Conservation (phyloP, 108 stramenopile genomes). For the Cyclotella kingstonii region DNA sequence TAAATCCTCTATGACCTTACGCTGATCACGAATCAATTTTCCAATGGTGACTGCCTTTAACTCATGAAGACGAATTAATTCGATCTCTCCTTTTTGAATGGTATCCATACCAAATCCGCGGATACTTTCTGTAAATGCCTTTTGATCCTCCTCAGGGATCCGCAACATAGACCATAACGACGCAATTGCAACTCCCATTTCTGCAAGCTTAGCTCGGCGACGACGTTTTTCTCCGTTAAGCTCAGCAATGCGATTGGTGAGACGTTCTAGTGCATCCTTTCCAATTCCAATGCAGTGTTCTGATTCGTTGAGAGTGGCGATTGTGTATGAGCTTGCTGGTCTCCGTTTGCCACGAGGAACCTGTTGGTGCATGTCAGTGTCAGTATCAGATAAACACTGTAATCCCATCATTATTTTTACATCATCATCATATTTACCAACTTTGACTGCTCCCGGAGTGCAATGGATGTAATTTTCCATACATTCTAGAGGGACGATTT, state of each 20-base stretch:
- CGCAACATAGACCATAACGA: slow-evolving; percentile 89
- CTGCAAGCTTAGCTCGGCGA: slow-evolving; percentile 66
- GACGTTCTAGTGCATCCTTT: slow-evolving; percentile 65
- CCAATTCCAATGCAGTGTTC: slow-evolving; percentile 80
- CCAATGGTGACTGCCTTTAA: slow-evolving; percentile 86
- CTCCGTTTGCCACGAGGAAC: slow-evolving; percentile 1
- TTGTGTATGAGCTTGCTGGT: slow-evolving; percentile 45
- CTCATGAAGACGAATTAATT: slow-evolving; percentile 67
- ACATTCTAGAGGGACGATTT: slow-evolving; percentile 49
- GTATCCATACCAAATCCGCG: slow-evolving; percentile 89
- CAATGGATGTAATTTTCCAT: not conserved
- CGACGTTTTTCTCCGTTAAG: slow-evolving; percentile 74
- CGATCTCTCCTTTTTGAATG: slow-evolving; percentile 78
- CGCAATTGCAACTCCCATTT: slow-evolving; percentile 85
- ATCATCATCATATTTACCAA: slow-evolving; percentile 42
- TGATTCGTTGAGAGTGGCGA: slow-evolving; percentile 67
- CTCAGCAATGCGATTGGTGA: slow-evolving; percentile 69
- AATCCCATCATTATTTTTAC: slow-evolving; percentile 42
- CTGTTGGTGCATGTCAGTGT: not conserved
- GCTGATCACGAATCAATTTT: slow-evolving; percentile 77
- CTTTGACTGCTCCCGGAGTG: slow-evolving; percentile 4
- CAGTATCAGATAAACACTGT: slow-evolving; percentile 7
- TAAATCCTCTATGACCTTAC: slow-evolving; percentile 64
- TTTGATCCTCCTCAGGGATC: slow-evolving; percentile 82
- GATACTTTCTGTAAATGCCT: slow-evolving; percentile 77